These are phyloP conservation scores for Phialophora chinensis DNA, from an alignment of 2,329 filamentous ascomycete species.

Conservation along the genomic window DNA sequence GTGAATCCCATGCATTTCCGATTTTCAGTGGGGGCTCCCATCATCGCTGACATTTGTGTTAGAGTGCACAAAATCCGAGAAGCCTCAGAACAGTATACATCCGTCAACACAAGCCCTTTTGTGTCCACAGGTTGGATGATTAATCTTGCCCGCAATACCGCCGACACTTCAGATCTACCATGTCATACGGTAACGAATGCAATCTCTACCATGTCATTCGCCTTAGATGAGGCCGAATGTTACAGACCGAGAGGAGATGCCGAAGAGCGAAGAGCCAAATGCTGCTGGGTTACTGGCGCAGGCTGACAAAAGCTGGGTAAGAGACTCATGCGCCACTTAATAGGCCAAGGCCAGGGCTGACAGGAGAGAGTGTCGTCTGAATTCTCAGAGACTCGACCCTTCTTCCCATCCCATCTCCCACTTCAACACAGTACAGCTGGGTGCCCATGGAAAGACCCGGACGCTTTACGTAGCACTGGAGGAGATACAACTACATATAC, in stretches of 20 bases:
- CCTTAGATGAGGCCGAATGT: background rate
- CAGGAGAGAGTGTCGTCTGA: background rate
- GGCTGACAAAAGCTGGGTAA: constrained; percentile 15
- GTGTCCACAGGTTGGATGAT: constrained; percentile 2
- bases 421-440: background rate
- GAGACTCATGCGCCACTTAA: constrained; percentile 21
- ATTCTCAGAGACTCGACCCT: background rate
- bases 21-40: background rate
- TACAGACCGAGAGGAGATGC: background rate
- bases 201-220: constrained; percentile 2
- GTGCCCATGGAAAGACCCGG: background rate
- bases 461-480: background rate
- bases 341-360: constrained; percentile 27
- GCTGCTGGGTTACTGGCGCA: background rate
- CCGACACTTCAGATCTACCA: background rate
- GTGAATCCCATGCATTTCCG: background rate
- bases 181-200: background rate
- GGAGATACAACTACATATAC: background rate
- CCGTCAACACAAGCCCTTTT: background rate
- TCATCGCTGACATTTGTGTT: background rate
- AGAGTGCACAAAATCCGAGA: background rate
- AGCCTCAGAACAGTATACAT: background rate
- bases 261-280: background rate
- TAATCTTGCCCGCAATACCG: background rate
- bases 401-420: background rate